Base-by-base conservation (phyloP, 139 green algal genomes). In the Chlamydomonas sp. region DNA sequence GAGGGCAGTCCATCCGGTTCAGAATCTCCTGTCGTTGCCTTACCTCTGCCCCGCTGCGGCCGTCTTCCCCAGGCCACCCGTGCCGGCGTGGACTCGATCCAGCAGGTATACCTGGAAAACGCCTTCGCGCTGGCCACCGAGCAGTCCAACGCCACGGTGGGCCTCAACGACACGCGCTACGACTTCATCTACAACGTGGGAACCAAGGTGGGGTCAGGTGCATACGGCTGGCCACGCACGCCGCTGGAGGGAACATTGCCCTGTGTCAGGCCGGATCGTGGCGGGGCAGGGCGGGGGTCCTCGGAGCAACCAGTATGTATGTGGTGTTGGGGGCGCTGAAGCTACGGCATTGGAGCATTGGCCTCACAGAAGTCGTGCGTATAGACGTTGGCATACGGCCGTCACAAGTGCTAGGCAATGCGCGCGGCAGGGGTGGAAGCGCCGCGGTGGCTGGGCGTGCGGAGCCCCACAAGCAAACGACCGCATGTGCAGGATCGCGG, bases 131-230 rank as follows among this genome's bases (percentile, higher is more conserved):
- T 76, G 14, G 14, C 69, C 14, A 16, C 20, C 15, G 69, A 76
- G 15, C 5, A 49, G 15, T 49, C 15, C 12, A n/a, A 12, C 14
- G 69, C 8, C 14, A 5, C 12, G 15, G 15, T 16, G 15, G 69
- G 69, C 12, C 69, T 76, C 12, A n/a, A 18, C 14, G n/a, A 76
- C 69, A n/a, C 10, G 69, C 69, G 16, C 12, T n/a, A 49, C 5
- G 69, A 76, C 69, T 76, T 76, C 69, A 76, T 76, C 69, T 76
- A 76, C 69, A 76, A 76, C 16, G 69, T 76, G 14, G 69, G 69
- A n/a, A 76, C 16, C 15, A 20, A 76, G 14, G 69, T 76, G 69
- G 5, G 69, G 69, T 8, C 5, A 8, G 69, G 14, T 18, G 20
- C 14, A 12, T 76, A 49, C 31, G 31, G 31, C 31, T 49, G 31